Evolutionary conservation across 2,329 filamentous ascomycete species (phyloP).

Genomic region (Stemphylium beticola): DNA sequence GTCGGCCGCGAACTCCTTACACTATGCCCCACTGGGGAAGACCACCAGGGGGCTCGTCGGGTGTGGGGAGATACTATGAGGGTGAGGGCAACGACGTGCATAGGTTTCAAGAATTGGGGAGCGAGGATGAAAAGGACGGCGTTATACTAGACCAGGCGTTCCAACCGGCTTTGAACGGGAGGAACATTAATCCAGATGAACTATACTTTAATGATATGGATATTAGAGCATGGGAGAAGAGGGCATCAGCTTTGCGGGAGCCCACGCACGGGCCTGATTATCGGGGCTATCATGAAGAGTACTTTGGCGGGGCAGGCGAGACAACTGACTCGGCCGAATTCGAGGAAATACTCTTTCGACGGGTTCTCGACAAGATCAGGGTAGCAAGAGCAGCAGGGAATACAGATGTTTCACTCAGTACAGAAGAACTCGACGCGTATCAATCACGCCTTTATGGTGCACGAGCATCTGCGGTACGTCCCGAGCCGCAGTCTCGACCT

Average conservation of each 20-base stretch:
- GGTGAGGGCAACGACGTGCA: constrained; percentile 53
- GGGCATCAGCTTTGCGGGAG: constrained; percentile 55
- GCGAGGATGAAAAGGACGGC: constrained; percentile 56
- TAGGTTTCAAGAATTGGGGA: constrained; percentile 72
- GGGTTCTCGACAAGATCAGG: constrained; percentile 79
- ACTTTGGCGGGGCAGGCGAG: constrained; percentile 51
- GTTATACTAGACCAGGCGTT: constrained; percentile 50
- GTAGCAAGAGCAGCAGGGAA: constrained; percentile 78
- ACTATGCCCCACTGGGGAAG: constrained; percentile 97
- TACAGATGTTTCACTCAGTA: constrained; percentile 78
- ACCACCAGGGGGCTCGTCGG: constrained; percentile 81
- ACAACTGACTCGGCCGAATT: constrained; percentile 53
- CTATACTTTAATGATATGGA: constrained; percentile 58
- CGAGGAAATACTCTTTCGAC: constrained; percentile 78
- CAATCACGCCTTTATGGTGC: constrained; percentile 68
- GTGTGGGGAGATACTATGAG: constrained; percentile 57
- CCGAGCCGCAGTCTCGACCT: constrained; percentile 27
- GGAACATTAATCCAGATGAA: constrained; percentile 52
- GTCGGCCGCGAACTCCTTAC: constrained; percentile 99
- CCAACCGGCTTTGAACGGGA: constrained; percentile 41
- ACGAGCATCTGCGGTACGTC: constrained; percentile 36
- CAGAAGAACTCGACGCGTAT: constrained; percentile 80
- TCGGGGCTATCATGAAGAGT: constrained; percentile 58
- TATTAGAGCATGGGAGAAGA: constrained; percentile 49
- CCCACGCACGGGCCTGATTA: constrained; percentile 58